Evolutionary conservation across 495 filamentous ascomycete genomes (phyloP).

Genomic region (Cercophora samala): DNA sequence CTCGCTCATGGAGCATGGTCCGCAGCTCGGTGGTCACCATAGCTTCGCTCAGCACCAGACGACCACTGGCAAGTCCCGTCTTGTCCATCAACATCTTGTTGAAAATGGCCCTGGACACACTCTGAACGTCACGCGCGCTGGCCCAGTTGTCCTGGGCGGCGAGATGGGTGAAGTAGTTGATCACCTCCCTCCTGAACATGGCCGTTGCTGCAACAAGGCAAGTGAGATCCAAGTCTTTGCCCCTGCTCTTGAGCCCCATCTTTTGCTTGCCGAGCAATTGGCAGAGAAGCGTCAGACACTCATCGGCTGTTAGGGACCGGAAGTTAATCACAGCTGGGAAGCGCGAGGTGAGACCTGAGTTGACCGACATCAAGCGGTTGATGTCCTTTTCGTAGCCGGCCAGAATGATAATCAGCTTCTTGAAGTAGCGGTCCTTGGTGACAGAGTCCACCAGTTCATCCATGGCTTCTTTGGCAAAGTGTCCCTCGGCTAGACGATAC

Average conservation of each 20-base stretch:
- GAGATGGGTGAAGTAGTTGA: conserved; percentile 42
- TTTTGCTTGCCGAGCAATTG: conserved; percentile 23
- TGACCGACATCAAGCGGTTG: conserved; percentile 62
- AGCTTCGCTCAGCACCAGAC: conserved; percentile 31
- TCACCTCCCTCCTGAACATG: conserved; percentile 25
- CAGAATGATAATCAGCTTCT: conserved; percentile 69
- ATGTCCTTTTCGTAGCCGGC: conserved; percentile 73
- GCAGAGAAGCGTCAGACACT: conserved; percentile 47
- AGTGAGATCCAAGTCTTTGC: conserved; percentile 37
- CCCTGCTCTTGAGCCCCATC: conserved; percentile 22
- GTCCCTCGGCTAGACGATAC: conserved; percentile 55
- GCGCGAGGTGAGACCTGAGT: conserved; percentile 56
- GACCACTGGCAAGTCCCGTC: conserved; percentile 18
- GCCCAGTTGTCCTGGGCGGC: conserved; percentile 56
- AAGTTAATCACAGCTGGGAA: conserved; percentile 61
- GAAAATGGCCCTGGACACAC: conserved; percentile 53
- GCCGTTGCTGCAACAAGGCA: conserved; percentile 33
- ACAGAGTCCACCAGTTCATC: conserved; percentile 69
- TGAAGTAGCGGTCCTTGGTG: conserved; percentile 58
- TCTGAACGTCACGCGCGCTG: conserved; percentile 65
- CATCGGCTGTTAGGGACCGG: conserved; percentile 36
- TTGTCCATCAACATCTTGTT: conserved; percentile 39
- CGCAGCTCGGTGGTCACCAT: conserved; percentile 38
- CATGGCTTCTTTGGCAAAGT: conserved; percentile 67
- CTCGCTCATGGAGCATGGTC: conserved; percentile 47